Evolutionary conservation across 495 filamentous ascomycete genomes (phyloP), one percentile per base, ranked within the genome.

Genomic region (Penicillium cinerascens): DNA sequence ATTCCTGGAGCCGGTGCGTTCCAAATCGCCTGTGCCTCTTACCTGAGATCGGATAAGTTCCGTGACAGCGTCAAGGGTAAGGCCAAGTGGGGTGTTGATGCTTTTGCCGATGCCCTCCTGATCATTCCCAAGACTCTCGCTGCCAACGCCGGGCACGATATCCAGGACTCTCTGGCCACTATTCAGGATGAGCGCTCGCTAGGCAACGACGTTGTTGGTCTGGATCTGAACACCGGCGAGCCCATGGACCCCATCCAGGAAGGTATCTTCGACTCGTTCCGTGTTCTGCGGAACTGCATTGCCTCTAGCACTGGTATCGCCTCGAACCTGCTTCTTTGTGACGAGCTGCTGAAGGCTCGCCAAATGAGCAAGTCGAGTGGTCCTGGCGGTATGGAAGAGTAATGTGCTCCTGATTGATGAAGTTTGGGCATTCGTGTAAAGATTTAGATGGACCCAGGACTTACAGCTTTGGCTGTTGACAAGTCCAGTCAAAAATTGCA

Each of bases 111-210:
- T 72, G 91, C 93, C 20, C 79, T 98, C 38, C 69, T 97, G 52
- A 76, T 97, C 52, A 97, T 98, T 56, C 93, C 93, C 42, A 98
- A 98, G 80, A 97, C 91, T 15, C 81, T 98, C 35, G 93, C 93
- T 13, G 91, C 92, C 59, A 98, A 98, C 66, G 87, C 89, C 40
- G 93, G 95, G 50, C 92, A 95, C 61, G 93, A 98, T 68, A 87
- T 98, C 50, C 95, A 97, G 72, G 93, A 98, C 52, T 65, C 65
- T 85, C 86, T 99, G 63, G 90, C 91, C 37, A 77, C 77, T 18
- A 78, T 99, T 40, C 87, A 93, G 64, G 90, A 96, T 61, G 95
- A 96, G 68, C 79, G 85, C 40, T 71, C 78, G 4, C 88, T 96
- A 17, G 93, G 93, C 29, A 33, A 33, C 37, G 89, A 96, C 59